Conservation (phyloP, 345 rosid genomes). For the Citrus sp. region DNA sequence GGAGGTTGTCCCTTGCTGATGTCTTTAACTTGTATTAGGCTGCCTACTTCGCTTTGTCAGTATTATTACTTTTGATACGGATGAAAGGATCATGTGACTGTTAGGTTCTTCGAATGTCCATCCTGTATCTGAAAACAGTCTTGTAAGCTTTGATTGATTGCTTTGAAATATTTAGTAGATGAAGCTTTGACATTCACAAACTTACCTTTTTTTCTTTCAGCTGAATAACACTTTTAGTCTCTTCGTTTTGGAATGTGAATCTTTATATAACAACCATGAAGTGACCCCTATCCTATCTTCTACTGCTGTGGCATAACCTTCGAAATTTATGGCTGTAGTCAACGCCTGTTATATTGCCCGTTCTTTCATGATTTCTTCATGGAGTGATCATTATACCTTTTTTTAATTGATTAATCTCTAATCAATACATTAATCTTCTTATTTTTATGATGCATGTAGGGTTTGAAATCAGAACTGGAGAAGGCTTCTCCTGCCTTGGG, state of each 20-base stretch:
- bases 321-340: neutral
- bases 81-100: too few species aligned
- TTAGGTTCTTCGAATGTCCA: too few species aligned
- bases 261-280: neutral
- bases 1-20: neutral
- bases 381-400: neutral
- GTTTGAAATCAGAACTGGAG: slow-evolving; percentile 91
- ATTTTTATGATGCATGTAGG: slow-evolving; percentile 37
- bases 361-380: neutral
- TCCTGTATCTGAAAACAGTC: too few species aligned
- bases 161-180: too few species aligned
- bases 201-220: neutral
- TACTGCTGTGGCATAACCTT: neutral
- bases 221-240: neutral
- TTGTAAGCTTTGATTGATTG: too few species aligned
- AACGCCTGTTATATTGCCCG: neutral
- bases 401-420: neutral
- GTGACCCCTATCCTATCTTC: neutral
- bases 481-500: slow-evolving; percentile 88
- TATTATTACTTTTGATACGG: neutral
- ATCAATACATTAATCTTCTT: neutral
- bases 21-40: neutral
- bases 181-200: neutral
- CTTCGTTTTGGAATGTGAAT: neutral
- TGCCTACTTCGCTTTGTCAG: neutral